Percentiles rank a stretch among this genome's conserved stretches.
These are phyloP conservation scores for Protomyces arabidopsidicola DNA, from an alignment of 1,139 yeast species.

Conservation along the genomic window DNA sequence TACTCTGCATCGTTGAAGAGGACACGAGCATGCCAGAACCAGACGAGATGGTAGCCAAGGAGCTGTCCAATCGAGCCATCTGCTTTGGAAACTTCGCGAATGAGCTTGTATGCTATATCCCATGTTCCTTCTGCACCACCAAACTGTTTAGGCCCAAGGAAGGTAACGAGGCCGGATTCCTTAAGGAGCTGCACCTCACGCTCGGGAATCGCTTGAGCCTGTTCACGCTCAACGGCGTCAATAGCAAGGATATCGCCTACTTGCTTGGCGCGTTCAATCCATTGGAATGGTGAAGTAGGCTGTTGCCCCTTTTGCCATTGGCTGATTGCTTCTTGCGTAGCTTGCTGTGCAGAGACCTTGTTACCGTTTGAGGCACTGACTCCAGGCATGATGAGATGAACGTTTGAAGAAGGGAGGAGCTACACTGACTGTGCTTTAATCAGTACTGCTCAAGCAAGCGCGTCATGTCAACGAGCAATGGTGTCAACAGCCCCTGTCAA, in stretches of 20 bases:
- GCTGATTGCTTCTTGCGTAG: background rate
- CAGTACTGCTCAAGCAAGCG: background rate
- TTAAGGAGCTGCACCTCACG: conserved; percentile 2
- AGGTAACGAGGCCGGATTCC: conserved; percentile 1
- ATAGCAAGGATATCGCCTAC: background rate
- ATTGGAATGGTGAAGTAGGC: background rate
- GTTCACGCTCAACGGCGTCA: conserved; percentile 2
- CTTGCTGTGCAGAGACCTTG: background rate
- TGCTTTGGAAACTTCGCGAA: background rate
- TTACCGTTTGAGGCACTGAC: background rate
- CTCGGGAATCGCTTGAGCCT: background rate
- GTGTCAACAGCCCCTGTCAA: background rate
- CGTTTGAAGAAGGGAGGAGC: no score
- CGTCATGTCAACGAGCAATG: background rate
- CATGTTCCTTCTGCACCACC: conserved; percentile 6
- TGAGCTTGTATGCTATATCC: conserved; percentile 2
- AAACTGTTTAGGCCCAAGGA: background rate
- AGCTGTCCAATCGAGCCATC: conserved; percentile 2
- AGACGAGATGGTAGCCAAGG: background rate
- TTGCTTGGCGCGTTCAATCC: background rate
- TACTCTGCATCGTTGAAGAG: background rate
- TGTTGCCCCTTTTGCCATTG: background rate
- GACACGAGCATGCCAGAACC: conserved; percentile 4
- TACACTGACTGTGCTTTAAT: background rate
- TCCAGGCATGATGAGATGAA: background rate